Conservation (phyloP, 1,139 yeast species). For the Nakaseomyces glabratus region DNA sequence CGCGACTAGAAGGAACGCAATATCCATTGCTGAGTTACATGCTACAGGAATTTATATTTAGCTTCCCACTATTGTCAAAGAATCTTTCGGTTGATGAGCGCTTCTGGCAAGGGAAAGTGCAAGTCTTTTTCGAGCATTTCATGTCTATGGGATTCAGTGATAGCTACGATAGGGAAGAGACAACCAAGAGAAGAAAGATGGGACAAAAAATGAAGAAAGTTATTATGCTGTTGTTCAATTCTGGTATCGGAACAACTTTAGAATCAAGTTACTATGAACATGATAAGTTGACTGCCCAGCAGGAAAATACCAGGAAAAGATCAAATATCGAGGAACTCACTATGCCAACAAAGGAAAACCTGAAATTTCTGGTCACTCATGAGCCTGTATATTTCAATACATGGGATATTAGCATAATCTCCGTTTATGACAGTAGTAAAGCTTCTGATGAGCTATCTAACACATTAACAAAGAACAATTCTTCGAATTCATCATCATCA, state of each 20-base stretch:
- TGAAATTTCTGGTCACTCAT: constrained; percentile 40
- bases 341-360: constrained; percentile 46
- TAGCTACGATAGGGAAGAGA: constrained; percentile 60
- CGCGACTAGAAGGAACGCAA: constrained; percentile 21
- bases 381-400: constrained; percentile 49
- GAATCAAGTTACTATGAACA: constrained; percentile 44
- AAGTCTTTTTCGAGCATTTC: constrained; percentile 70
- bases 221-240: constrained; percentile 59
- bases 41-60: constrained; percentile 49
- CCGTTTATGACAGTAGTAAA: constrained; percentile 37
- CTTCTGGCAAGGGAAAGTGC: constrained; percentile 75
- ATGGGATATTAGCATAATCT: constrained; percentile 52
- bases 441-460: neutral
- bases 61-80: constrained; percentile 65
- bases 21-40: constrained; percentile 65
- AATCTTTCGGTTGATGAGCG: constrained; percentile 39
- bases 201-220: constrained; percentile 53
- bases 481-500: constrained; percentile 7
- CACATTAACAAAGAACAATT: constrained; percentile 5
- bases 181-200: constrained; percentile 62
- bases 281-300: constrained; percentile 26
- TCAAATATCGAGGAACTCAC: constrained; percentile 33
- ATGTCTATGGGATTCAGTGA: constrained; percentile 61
- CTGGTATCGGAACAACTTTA: constrained; percentile 58
- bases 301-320: constrained; percentile 24